phyloP scores from a whole-genome alignment of 2,329 filamentous ascomycete species.

The Pseudogymnoascus sp. region DNA sequence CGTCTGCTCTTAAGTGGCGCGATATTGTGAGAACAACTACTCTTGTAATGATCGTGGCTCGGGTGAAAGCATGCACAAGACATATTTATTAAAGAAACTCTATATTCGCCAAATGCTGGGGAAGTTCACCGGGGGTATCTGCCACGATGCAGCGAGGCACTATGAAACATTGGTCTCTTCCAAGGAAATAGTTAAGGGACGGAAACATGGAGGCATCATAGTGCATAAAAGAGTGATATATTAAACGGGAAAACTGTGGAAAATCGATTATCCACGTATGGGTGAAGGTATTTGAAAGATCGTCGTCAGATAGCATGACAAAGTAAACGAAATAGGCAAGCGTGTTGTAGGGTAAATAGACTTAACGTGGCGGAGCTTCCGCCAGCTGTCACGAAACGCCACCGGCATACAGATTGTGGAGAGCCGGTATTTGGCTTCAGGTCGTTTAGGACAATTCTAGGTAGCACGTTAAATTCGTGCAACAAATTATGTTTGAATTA shows the following conservation, averaged over 20 bases:
- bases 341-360: conserved; percentile 1
- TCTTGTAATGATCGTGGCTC: background rate
- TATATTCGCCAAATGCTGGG: background rate
- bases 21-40: background rate
- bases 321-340: background rate
- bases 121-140: background rate
- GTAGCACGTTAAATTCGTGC: background rate
- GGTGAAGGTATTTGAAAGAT: background rate
- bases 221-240: background rate
- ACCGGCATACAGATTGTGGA: background rate
- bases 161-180: background rate
- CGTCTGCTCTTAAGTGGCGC: background rate
- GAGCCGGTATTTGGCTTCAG: background rate
- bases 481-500: background rate
- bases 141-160: background rate
- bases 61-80: background rate
- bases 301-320: background rate
- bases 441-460: background rate
- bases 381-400: background rate
- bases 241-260: background rate
- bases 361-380: background rate
- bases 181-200: background rate
- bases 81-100: background rate
- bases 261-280: conserved; percentile 3
- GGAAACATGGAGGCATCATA: background rate